These are phyloP conservation scores for Pleomassaria siparia DNA, from an alignment of 2,329 filamentous ascomycete genomes.

Conservation along the genomic window DNA sequence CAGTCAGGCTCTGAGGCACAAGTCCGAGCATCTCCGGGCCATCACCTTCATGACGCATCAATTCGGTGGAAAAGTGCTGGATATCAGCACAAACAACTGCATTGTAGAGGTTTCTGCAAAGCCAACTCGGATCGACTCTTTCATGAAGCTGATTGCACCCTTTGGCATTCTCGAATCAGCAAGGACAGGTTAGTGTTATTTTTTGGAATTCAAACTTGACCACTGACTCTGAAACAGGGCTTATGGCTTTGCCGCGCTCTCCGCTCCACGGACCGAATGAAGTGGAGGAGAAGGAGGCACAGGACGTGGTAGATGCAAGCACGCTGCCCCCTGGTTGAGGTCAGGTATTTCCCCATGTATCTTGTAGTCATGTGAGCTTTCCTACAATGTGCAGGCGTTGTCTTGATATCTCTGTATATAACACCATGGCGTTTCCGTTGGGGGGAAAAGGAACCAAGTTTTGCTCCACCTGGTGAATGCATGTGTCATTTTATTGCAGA, in stretches of 20 bases:
- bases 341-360: background rate
- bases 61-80: slow-evolving; percentile 94
- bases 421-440: background rate
- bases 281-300: slow-evolving; percentile 79
- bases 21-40: slow-evolving; percentile 94
- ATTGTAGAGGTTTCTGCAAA: slow-evolving; percentile 97
- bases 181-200: slow-evolving; percentile 65
- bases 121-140: slow-evolving; percentile 89
- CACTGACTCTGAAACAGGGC: slow-evolving; percentile 50
- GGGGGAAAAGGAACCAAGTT: background rate
- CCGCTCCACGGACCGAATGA: slow-evolving; percentile 77
- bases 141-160: slow-evolving; percentile 90
- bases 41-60: slow-evolving; percentile 97
- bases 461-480: background rate
- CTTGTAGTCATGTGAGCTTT: background rate
- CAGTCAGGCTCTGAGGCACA: slow-evolving; percentile 89
- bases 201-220: slow-evolving; percentile 1
- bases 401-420: slow-evolving; percentile 4
- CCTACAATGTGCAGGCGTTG: slow-evolving; percentile 4
- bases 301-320: slow-evolving; percentile 93
- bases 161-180: slow-evolving; percentile 97
- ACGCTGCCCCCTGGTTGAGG: slow-evolving; percentile 83
- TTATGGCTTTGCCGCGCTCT: slow-evolving; percentile 95
- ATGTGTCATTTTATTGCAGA: background rate
- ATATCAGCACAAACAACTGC: slow-evolving; percentile 98